Evolutionary conservation across 2,329 filamentous ascomycete species (phyloP).

Genomic region (Dendrostoma leiphaemia): DNA sequence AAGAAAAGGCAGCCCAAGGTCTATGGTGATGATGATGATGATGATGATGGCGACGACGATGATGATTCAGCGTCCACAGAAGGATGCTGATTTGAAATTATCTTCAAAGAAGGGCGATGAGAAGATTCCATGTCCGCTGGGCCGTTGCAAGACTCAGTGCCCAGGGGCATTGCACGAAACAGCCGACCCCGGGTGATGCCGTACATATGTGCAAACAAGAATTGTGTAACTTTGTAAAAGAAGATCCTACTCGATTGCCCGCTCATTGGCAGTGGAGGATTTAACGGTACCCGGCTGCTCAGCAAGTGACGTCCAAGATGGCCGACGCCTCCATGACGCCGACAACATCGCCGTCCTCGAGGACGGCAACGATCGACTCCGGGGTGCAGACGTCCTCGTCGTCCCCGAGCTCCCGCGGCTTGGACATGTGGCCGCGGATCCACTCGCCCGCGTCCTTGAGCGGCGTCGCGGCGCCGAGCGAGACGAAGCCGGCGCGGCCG

Average conservation of each 20-base stretch:
- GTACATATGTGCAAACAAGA: not conserved
- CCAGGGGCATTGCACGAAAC: not conserved
- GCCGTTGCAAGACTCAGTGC: too few relatives aligned
- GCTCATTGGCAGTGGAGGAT: not conserved
- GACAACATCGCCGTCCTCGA: slow-evolving; percentile 43
- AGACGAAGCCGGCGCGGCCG: slow-evolving; percentile 55
- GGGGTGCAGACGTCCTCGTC: slow-evolving; percentile 34
- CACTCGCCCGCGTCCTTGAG: slow-evolving; percentile 53
- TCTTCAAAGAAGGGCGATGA: too few relatives aligned
- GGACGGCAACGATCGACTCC: slow-evolving; percentile 46
- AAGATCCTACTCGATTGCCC: not conserved
- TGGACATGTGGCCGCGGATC: slow-evolving; percentile 35
- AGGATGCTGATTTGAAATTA: too few relatives aligned
- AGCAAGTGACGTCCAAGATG: slow-evolving; percentile 6
- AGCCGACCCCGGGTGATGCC: too few relatives aligned
- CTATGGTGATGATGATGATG: not conserved
- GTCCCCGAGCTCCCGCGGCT: slow-evolving; percentile 22
- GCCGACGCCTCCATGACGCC: slow-evolving; percentile 46
- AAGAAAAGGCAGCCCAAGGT: not conserved
- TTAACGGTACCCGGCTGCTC: not conserved
- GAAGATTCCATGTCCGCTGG: too few relatives aligned
- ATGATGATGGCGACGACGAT: not conserved
- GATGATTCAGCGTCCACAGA: too few relatives aligned
- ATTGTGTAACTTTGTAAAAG: not conserved
- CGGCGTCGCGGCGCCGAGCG: slow-evolving; percentile 54